Evolutionary conservation across 441 rosid species (phyloP).

Genomic region (Kokia cookei): DNA sequence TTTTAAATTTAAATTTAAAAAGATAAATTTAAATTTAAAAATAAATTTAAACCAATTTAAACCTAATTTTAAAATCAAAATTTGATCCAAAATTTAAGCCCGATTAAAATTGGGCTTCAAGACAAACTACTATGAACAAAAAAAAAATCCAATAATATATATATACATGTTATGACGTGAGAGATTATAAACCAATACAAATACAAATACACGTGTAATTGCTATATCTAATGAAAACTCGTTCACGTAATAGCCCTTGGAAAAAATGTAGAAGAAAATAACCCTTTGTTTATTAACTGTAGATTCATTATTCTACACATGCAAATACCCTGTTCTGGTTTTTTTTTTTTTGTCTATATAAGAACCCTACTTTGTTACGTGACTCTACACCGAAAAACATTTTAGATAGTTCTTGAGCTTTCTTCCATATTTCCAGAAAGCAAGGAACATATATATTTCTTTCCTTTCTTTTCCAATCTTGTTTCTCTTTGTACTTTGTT

Average conservation of each 20-base stretch:
- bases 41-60: too few species aligned
- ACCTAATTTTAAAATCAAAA: too few species aligned
- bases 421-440: neutral
- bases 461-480: neutral
- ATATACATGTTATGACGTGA: neutral
- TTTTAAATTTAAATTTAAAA: too few species aligned
- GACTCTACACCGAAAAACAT: neutral
- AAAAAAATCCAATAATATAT: neutral
- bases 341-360: neutral
- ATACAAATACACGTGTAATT: neutral
- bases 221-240: neutral
- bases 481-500: neutral
- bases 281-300: neutral
- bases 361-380: neutral
- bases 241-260: conserved; percentile 15
- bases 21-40: too few species aligned
- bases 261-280: conserved; percentile 4
- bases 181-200: neutral
- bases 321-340: neutral
- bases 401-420: neutral
- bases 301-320: neutral
- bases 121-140: neutral
- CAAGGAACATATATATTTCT: neutral
- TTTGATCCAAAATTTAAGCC: too few species aligned
- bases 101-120: too few species aligned